Conservation (phyloP, 2,329 filamentous ascomycete genomes). For the Coniochaeta sp. region DNA sequence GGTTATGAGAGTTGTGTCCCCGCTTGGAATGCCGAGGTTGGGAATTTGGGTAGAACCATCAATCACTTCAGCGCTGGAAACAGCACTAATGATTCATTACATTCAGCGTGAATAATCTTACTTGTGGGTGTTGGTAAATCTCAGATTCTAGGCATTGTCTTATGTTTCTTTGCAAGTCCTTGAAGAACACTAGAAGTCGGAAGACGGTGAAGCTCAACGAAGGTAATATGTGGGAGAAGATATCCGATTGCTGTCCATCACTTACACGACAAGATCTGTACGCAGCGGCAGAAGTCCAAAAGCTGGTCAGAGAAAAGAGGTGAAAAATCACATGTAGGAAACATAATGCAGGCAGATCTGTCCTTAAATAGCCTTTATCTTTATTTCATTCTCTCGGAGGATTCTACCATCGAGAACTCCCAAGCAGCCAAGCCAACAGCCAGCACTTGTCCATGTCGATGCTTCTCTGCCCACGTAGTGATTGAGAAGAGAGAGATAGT, state of each 20-base stretch:
- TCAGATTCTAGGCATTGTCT: too few relatives aligned
- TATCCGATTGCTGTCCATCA: neutral
- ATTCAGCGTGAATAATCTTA: neutral
- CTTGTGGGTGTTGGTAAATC: neutral
- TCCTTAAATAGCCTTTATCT: too few relatives aligned
- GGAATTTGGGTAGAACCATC: neutral
- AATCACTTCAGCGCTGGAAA: neutral
- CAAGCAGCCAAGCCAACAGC: too few relatives aligned
- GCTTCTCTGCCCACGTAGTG: neutral
- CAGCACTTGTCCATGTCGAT: too few relatives aligned
- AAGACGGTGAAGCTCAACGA: neutral
- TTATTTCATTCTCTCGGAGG: too few relatives aligned
- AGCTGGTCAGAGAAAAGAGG: too few relatives aligned
- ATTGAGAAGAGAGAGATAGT: too few relatives aligned
- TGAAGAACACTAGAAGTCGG: neutral
- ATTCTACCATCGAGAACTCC: too few relatives aligned
- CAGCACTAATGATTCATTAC: neutral
- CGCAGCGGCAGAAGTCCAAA: too few relatives aligned
- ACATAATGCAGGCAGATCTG: too few relatives aligned
- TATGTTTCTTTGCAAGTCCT: too few relatives aligned
- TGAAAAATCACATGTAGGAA: neutral
- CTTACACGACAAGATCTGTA: neutral
- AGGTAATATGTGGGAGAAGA: neutral
- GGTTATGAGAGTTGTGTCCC: neutral
- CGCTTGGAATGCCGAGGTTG: neutral